A percentile compares a stretch with the other conserved stretches of the same genome.
Conservation (phyloP, 257 asterid genomes). For the Schizonepeta tenuifolia region DNA sequence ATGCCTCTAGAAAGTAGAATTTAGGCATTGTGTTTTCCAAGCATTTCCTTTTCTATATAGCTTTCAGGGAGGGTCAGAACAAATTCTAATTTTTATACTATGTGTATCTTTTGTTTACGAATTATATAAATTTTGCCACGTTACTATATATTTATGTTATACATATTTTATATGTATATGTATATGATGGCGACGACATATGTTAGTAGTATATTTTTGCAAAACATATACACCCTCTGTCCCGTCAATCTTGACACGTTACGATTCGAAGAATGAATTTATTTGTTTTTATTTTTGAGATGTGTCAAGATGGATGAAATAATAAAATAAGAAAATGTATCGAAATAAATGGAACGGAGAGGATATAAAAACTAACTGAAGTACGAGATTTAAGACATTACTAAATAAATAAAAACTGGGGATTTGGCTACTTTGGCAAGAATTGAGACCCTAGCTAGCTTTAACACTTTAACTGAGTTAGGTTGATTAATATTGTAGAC, state of each 20-base stretch:
- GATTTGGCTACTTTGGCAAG: not conserved
- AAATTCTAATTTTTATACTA: not conserved
- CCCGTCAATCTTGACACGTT: too few relatives aligned
- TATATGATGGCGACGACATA: too few relatives aligned
- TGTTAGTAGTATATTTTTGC: not conserved
- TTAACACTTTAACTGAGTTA: not conserved
- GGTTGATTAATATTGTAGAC: not conserved
- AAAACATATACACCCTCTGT: too few relatives aligned
- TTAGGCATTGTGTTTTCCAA: slow-evolving; percentile 21
- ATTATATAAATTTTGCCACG: not conserved
- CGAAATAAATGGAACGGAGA: too few relatives aligned
- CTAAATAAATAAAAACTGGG: too few relatives aligned
- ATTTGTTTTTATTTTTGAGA: too few relatives aligned
- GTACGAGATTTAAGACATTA: not conserved
- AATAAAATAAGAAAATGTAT: too few relatives aligned
- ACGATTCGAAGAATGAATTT: too few relatives aligned
- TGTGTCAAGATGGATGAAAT: too few relatives aligned
- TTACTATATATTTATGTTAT: not conserved
- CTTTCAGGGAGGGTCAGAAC: not conserved
- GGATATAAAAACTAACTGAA: not conserved
- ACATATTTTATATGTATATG: too few relatives aligned
- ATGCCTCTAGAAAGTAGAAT: slow-evolving; percentile 29
- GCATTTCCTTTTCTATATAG: slow-evolving; percentile 2
- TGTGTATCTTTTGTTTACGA: not conserved
- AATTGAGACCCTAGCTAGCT: not conserved